These are phyloP conservation scores for Penicillium robsamsonii DNA, from an alignment of 495 filamentous ascomycete genomes.

Conservation along the genomic window DNA sequence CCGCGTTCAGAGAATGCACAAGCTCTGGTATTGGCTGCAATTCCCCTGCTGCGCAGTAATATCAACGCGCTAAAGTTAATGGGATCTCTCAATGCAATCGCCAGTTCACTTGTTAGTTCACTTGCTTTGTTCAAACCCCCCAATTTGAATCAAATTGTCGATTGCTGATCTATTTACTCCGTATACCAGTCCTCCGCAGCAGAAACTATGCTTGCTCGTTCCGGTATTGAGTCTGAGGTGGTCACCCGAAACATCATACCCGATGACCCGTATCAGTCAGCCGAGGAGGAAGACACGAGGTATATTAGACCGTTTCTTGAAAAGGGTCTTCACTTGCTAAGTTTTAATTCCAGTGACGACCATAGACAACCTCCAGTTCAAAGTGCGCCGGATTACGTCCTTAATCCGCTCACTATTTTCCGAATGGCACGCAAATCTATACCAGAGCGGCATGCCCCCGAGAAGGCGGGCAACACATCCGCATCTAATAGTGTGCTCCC, in stretches of 20 bases:
- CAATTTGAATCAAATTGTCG: not conserved
- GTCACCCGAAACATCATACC: slow-evolving; percentile 28
- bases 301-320: not conserved
- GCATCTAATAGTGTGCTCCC: slow-evolving; percentile 20
- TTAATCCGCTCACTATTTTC: slow-evolving; percentile 34
- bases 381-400: slow-evolving; percentile 34
- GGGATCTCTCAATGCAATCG: slow-evolving; percentile 25
- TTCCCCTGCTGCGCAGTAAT: slow-evolving; percentile 29
- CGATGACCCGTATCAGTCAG: slow-evolving; percentile 30
- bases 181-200: slow-evolving; percentile 21
- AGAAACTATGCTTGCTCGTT: slow-evolving; percentile 31
- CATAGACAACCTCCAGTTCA: slow-evolving; percentile 26
- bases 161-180: not conserved
- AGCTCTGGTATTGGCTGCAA: slow-evolving; percentile 18
- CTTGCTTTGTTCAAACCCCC: not conserved
- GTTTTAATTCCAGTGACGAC: slow-evolving; percentile 8
- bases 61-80: slow-evolving; percentile 27
- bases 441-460: slow-evolving; percentile 34
- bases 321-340: not conserved
- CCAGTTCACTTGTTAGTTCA: slow-evolving; percentile 21
- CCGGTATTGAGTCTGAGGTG: slow-evolving; percentile 31
- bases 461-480: slow-evolving; percentile 21
- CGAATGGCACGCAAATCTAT: slow-evolving; percentile 34
- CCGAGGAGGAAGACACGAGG: slow-evolving; percentile 19
- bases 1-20: slow-evolving; percentile 23